Evolutionary conservation across 2,329 filamentous ascomycete species (phyloP).

Genomic region (Aspergillus vadensis): DNA sequence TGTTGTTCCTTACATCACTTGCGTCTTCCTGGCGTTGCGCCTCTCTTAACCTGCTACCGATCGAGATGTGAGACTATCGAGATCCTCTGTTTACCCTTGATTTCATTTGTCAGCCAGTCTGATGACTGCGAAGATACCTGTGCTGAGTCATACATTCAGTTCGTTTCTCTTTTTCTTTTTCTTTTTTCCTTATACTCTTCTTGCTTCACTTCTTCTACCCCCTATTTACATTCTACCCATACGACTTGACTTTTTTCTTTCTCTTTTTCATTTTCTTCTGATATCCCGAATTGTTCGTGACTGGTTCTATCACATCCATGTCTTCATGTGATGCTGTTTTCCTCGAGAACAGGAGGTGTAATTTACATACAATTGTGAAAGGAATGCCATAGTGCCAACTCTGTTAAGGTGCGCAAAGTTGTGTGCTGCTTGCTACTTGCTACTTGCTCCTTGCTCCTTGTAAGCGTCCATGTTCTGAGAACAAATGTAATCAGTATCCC

Average conservation of each 20-base stretch:
- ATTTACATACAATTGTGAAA: slow-evolving; percentile 20
- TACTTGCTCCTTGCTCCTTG: too few species aligned
- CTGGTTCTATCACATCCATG: slow-evolving; percentile 17
- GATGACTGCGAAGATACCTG: slow-evolving; percentile 39
- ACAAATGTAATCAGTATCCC: too few species aligned
- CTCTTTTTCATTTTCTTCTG: slow-evolving; percentile 19
- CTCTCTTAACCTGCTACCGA: slow-evolving; percentile 13
- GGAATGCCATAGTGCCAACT: slow-evolving; percentile 12
- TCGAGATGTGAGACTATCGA: slow-evolving; percentile 19
- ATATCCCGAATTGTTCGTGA: slow-evolving; percentile 20
- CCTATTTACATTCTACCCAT: slow-evolving; percentile 13
- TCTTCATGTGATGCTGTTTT: slow-evolving; percentile 20
- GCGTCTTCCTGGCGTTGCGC: slow-evolving; percentile 9
- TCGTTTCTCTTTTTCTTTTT: slow-evolving; percentile 11
- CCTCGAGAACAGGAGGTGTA: slow-evolving; percentile 19
- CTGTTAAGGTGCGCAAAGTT: neutral
- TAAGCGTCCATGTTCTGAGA: neutral
- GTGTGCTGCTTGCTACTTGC: neutral
- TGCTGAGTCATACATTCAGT: slow-evolving; percentile 29
- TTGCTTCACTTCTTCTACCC: slow-evolving; percentile 15
- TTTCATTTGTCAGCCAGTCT: slow-evolving; percentile 24
- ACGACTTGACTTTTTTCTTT: slow-evolving; percentile 17
- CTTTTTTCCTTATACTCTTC: slow-evolving; percentile 10
- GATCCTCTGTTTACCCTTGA: slow-evolving; percentile 21
- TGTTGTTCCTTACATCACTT: slow-evolving; percentile 12